Percentiles rank a stretch among this genome's conserved stretches.
These are phyloP conservation scores for rapeseed (Brassica napus) DNA, from an alignment of 345 rosid genomes.

Conservation along the genomic window DNA sequence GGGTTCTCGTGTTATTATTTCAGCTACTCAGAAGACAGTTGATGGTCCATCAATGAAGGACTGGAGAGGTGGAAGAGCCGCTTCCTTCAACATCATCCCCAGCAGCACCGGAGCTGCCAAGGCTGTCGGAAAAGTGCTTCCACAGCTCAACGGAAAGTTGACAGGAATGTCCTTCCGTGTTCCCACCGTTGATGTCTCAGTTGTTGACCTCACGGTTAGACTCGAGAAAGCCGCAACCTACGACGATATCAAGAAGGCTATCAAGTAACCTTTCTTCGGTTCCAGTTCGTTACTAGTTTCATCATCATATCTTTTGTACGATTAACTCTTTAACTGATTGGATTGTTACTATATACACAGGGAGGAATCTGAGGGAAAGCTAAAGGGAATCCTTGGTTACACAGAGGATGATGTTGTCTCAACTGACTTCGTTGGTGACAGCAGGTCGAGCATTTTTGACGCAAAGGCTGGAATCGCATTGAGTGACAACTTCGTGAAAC, in stretches of 20 bases:
- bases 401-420: not conserved
- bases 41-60: not conserved
- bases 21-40: not conserved
- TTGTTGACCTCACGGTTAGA: slow-evolving; percentile 79
- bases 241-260: slow-evolving; percentile 34
- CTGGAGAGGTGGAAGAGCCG: too few relatives aligned
- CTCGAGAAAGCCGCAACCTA: slow-evolving; percentile 24
- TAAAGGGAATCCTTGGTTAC: not conserved
- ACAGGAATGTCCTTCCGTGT: slow-evolving; percentile 86
- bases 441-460: not conserved
- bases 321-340: not conserved
- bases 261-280: slow-evolving; percentile 48
- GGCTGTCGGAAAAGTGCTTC: not conserved
- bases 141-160: not conserved
- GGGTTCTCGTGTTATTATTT: too few relatives aligned
- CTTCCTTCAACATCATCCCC: too few relatives aligned
- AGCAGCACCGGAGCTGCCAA: too few relatives aligned
- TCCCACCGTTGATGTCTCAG: slow-evolving; percentile 79
- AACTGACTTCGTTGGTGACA: not conserved
- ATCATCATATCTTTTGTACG: not conserved
- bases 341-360: slow-evolving; percentile 18
- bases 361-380: not conserved
- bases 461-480: not conserved
- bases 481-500: not conserved
- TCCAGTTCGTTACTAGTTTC: too few relatives aligned